These are phyloP conservation scores for Camellia oleifera DNA, from an alignment of 179 eudicot species.

Conservation along the genomic window DNA sequence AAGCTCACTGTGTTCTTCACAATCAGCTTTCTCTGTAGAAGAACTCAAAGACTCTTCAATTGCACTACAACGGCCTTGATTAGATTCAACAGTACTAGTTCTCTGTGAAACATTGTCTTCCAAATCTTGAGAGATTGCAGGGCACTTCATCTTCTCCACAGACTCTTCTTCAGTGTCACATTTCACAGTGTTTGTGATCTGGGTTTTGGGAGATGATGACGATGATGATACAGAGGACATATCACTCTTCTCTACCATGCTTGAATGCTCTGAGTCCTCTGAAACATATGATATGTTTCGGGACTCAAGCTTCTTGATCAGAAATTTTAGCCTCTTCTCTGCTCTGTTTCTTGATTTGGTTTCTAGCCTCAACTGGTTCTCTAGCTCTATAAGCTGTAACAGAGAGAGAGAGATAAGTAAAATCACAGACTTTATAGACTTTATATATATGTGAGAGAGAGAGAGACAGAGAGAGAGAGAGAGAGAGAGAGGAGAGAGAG, in stretches of 20 bases:
- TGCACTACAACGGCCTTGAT: conserved; percentile 4
- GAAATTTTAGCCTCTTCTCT: conserved; percentile 53
- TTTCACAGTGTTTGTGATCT: neutral
- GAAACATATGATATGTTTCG: conserved; percentile 32
- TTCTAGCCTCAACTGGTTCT: conserved; percentile 51
- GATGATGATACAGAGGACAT: conserved; percentile 31
- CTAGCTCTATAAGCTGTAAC: conserved; percentile 56
- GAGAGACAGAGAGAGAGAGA: neutral
- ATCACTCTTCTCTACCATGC: conserved; percentile 26
- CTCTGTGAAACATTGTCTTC: conserved; percentile 11
- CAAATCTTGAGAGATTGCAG: conserved; percentile 10
- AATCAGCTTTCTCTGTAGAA: neutral
- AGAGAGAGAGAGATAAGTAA: conserved; percentile 4
- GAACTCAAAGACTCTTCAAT: neutral
- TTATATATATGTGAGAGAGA: neutral
- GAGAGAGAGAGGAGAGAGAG: conserved; percentile 9
- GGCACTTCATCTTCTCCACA: conserved; percentile 4
- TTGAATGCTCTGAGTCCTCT: conserved; percentile 34
- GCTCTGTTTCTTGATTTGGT: conserved; percentile 56
- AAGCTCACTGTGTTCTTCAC: conserved; percentile 4
- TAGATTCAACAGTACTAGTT: neutral
- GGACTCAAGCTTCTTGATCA: conserved; percentile 59
- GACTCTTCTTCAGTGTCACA: conserved; percentile 2
- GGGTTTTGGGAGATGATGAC: conserved; percentile 18
- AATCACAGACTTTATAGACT: too few relatives aligned